Base-by-base conservation (phyloP, 2,329 filamentous ascomycete genomes). In the Diplodia intermedia region DNA sequence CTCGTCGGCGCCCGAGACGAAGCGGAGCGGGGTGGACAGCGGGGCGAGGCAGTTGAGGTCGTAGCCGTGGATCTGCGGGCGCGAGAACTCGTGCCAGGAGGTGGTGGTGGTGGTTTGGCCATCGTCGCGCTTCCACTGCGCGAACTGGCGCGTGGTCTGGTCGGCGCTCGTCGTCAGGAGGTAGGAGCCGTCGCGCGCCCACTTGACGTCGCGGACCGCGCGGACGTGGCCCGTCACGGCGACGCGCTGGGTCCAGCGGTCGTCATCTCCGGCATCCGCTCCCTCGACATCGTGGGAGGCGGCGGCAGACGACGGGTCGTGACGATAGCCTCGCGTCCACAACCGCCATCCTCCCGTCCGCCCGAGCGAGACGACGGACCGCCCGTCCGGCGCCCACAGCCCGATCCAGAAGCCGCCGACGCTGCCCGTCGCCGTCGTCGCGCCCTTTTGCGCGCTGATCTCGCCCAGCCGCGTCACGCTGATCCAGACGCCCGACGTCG, bases 61-160 rank as follows among this genome's bases (percentile, higher is more conserved):
- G 78, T 99, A 99, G 47, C 95, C 95, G 77, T 99, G 95, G 71
- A 99, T 99, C 78, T 99, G 95, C 4, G 95, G 95, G 61, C 95
- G 86, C 0, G 94, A 91, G 83, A 98, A 93, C 78, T 99, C 95
- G 79, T 98, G 94, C 95, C 95, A 99, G 12, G 92, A 93, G 8
- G 31, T 3, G 26, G 26, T 4, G 26, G 26, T 4, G 11, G 92
- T 92, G 50, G 70, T 67, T 15, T 54, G 50, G 26, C 26, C 5
- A 4, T 3, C 36, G 3, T 43, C 20, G 6, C 47, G 60, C 60
- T 47, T 49, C 95, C 94, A 98, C 74, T 89, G 83, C 1, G 92
- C 90, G 77, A 94, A 92, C 23, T 98, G 84, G 60, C 95, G 86
- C 3, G 94, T 97, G 0, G 95, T 99, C 80, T 99, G 95, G 79